These are phyloP conservation scores for Kazachstania kunashirensis DNA, from an alignment of 805 yeast species.

Conservation along the genomic window DNA sequence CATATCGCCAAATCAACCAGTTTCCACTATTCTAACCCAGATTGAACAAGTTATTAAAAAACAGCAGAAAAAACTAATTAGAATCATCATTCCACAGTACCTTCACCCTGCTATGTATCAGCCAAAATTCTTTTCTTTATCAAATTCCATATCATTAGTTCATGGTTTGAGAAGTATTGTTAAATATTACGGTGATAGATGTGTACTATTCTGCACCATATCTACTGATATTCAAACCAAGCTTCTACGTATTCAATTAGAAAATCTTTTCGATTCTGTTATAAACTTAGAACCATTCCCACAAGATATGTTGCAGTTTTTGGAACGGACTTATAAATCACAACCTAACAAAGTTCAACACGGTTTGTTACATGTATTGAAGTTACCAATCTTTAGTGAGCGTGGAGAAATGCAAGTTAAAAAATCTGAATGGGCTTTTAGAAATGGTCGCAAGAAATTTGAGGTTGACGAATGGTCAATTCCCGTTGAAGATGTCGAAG, in stretches of 20 bases:
- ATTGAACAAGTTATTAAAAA: constrained; percentile 36
- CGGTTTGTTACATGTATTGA: constrained; percentile 70
- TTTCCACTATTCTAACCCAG: constrained; percentile 30
- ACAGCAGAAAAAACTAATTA: constrained; percentile 40
- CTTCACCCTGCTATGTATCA: constrained; percentile 69
- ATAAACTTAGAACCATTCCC: constrained; percentile 74
- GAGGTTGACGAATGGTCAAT: constrained; percentile 95
- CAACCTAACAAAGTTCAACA: constrained; percentile 68
- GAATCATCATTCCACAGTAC: constrained; percentile 68
- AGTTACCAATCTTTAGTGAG: constrained; percentile 56
- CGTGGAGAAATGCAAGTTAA: constrained; percentile 71
- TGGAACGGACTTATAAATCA: constrained; percentile 56
- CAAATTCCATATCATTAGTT: constrained; percentile 48
- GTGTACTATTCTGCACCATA: constrained; percentile 46
- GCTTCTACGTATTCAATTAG: constrained; percentile 42
- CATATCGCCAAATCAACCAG: constrained; percentile 34
- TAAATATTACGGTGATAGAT: constrained; percentile 35
- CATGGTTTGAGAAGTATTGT: constrained; percentile 48
- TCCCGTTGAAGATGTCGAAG: constrained; percentile 81
- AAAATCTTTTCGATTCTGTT: constrained; percentile 54
- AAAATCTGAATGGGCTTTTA: constrained; percentile 73
- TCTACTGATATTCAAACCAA: constrained; percentile 55
- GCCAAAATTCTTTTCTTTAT: constrained; percentile 38
- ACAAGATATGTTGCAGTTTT: constrained; percentile 54
- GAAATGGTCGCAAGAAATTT: constrained; percentile 71